A percentile compares a stretch with the other conserved stretches of the same genome.
Evolutionary conservation across 164 flowering plant species (phyloP).

Genomic region (Macadamia tetraphylla): DNA sequence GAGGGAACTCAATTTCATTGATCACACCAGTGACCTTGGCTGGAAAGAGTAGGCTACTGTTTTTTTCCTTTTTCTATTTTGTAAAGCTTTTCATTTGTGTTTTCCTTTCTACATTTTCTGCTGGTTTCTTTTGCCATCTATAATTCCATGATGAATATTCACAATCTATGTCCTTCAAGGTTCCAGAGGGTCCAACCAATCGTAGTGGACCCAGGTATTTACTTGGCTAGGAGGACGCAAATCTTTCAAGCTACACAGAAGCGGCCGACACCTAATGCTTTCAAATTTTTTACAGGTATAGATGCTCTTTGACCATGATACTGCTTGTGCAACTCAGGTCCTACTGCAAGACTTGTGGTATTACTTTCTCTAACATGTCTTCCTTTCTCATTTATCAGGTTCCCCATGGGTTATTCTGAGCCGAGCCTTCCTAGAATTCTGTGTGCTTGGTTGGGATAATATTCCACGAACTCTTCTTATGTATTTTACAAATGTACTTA

Average conservation of each 20-base stretch:
- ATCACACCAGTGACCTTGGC: slow-evolving; percentile 92
- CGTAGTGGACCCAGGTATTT: slow-evolving; percentile 73
- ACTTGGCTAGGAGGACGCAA: slow-evolving; percentile 70
- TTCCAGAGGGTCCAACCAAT: slow-evolving; percentile 60
- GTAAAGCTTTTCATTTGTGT: too few relatives aligned
- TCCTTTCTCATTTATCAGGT: slow-evolving; percentile 45
- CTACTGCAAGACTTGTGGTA: not conserved
- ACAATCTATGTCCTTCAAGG: slow-evolving; percentile 31
- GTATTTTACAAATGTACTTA: slow-evolving; percentile 72
- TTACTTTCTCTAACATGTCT: not conserved
- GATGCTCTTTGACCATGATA: not conserved
- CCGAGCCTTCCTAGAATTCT: slow-evolving; percentile 71
- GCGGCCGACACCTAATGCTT: slow-evolving; percentile 79
- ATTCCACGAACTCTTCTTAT: slow-evolving; percentile 83
- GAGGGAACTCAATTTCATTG: slow-evolving; percentile 86
- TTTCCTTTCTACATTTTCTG: too few relatives aligned
- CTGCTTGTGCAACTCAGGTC: not conserved
- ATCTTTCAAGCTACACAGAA: slow-evolving; percentile 84
- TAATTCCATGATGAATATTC: not conserved
- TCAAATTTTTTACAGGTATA: slow-evolving; percentile 84
- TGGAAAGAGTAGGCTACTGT: slow-evolving; percentile 90
- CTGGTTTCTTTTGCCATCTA: too few relatives aligned
- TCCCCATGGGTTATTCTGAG: slow-evolving; percentile 87
- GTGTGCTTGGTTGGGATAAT: slow-evolving; percentile 89
- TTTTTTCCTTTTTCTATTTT: slow-evolving; percentile 7